A percentile compares a stretch with the other conserved stretches of the same genome.
Evolutionary conservation across 768 basidiomycete genomes (phyloP).

Genomic region (Clitopilus hobsonii): DNA sequence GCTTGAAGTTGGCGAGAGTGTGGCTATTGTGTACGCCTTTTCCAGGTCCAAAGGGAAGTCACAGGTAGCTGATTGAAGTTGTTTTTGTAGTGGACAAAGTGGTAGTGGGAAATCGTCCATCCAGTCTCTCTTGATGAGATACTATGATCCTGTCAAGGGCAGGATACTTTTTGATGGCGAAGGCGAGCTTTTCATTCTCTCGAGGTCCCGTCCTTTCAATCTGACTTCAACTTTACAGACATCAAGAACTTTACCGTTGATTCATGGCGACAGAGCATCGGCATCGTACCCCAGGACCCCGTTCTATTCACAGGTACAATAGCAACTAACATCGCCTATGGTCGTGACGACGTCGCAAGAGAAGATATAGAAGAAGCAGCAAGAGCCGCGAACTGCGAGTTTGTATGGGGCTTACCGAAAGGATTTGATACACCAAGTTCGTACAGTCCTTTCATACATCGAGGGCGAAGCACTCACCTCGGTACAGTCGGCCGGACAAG

Average conservation of each 20-base stretch:
- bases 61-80: conserved; percentile 1
- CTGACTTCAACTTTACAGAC: conserved; percentile 39
- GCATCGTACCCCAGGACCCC: conserved; percentile 95
- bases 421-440: conserved; percentile 91
- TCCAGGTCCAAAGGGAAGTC: neutral
- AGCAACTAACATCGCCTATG: conserved; percentile 92
- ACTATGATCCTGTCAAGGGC: conserved; percentile 85
- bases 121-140: conserved; percentile 80
- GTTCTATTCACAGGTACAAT: conserved; percentile 91
- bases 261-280: conserved; percentile 86
- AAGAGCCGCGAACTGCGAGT: conserved; percentile 90
- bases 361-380: conserved; percentile 87
- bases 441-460: conserved; percentile 16
- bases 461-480: conserved; percentile 2
- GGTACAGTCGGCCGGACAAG: conserved; percentile 60
- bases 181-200: conserved; percentile 38
- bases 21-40: conserved; percentile 82
- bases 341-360: conserved; percentile 66
- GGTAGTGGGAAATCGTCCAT: conserved; percentile 94
- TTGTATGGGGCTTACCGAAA: conserved; percentile 90
- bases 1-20: conserved; percentile 78
- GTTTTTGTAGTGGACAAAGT: conserved; percentile 71
- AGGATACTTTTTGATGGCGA: conserved; percentile 82
- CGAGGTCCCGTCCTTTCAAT: neutral
- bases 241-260: conserved; percentile 81